Base-by-base conservation (phyloP, 208 protist genomes). In the Spironucleus salmonicida region DNA sequence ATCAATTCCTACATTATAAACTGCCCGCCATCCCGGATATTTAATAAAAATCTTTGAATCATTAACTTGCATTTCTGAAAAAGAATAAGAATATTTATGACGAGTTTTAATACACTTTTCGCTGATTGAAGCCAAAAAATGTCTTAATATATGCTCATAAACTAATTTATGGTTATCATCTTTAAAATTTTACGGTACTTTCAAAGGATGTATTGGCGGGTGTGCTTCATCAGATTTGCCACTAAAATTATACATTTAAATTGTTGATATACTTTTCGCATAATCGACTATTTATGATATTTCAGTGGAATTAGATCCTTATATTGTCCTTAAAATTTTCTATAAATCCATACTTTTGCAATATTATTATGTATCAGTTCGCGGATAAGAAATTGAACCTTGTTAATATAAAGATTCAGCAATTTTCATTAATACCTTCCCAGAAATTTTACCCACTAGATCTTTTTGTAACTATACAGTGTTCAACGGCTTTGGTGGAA, bases 361-460 rank as follows among this genome's bases (percentile, higher is more conserved):
- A 81, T 94, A 97, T 45, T 80, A 79, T 80, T 96, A 90, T 0
- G 94, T 98, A 79, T 98, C 93, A 4, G 95, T 98, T 59, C 95
- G 86, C 0, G 95, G 95, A 85, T 98, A 98, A 64, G 89, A 93
- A 66, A 97, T 92, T 75, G 93, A 92, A n/a, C 94, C 94, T 40
- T 85, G 79, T 35, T 91, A 90, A 85, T 98, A 98, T 0, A 93
- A 75, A 35, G 84, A 79, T 67, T 93, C 90, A 4, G 90, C 90
- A 59, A 94, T 79, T 23, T 83, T 79, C 94, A 99, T 98, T 64
- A 92, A n/a, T n/a, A n/a, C n/a, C n/a, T n/a, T n/a, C n/a, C n/a
- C 7, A n/a, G n/a, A n/a, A n/a, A n/a, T n/a, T n/a, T n/a, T n/a
- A n/a, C n/a, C n/a, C n/a, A n/a, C n/a, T n/a, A n/a, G n/a, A n/a